Evolutionary conservation across 2,329 filamentous ascomycete genomes (phyloP), one percentile per base, ranked within the genome.

Genomic region (Microdochium paspali): DNA sequence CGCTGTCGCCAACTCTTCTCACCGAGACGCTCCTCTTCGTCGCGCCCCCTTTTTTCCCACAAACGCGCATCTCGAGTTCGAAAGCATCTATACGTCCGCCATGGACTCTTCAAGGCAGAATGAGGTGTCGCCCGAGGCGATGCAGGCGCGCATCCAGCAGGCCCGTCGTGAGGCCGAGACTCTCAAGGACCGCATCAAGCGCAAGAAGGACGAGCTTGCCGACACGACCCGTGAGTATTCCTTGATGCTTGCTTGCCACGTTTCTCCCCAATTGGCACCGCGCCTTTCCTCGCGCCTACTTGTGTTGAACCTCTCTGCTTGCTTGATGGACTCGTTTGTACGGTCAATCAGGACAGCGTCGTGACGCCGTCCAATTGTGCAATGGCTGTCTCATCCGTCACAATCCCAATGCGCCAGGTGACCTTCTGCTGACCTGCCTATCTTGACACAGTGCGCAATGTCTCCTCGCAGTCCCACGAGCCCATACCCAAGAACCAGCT

Each of bases 121-220:
- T 68, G 80, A 84, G 64, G 78, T 84, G 60, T 83, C 80, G 63
- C 80, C 80, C 56, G 80, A 84, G 73, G 78, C 79, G 68, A 95
- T 96, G 82, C 91, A 97, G 79, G 86, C 90, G 72, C 86, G 86
- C 71, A 91, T 93, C 61, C 86, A 89, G 64, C 84, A 87, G 63
- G 91, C 93, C 67, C 84, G 93, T 70, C 88, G 93, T 76, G 93
- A 98, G 79, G 93, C 93, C 61, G 93, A 97, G 77, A 90, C 87
- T 47, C 76, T 97, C 60, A 97, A 97, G 79, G 91, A 97, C 69
- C 85, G 88, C 70, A 97, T 97, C 82, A 97, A 96, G 85, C 84
- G 90, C 72, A 95, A 95, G 83, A 97, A 97, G 86, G 93, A 98
- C 80, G 93, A 97, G 73, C 81, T 98, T 60, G 91, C 91, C 66